phyloP scores from a whole-genome alignment of 1,139 yeast species.

The Scheffersomyces titani region DNA sequence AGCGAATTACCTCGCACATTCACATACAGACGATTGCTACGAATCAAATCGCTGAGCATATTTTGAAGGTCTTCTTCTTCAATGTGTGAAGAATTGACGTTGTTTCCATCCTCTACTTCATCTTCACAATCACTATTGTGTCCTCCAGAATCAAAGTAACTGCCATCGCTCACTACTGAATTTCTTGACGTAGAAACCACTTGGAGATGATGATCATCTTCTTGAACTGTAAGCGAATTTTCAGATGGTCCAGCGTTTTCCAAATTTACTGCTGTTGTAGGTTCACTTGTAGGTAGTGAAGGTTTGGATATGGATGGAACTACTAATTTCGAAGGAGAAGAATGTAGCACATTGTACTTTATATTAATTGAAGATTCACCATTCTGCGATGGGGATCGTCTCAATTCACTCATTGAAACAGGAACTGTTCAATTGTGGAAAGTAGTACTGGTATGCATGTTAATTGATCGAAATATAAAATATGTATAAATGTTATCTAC shows the following conservation, averaged over 20 bases:
- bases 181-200: not conserved
- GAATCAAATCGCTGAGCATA: constrained; percentile 26
- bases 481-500: not conserved
- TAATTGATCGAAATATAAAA: too few species aligned
- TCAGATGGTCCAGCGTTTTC: constrained; percentile 12
- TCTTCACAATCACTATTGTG: constrained; percentile 9
- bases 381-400: not conserved
- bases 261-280: constrained; percentile 22
- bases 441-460: not conserved
- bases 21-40: constrained; percentile 11
- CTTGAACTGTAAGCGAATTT: not conserved
- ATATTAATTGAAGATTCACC: not conserved
- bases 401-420: not conserved
- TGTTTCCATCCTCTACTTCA: constrained; percentile 8
- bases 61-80: constrained; percentile 29
- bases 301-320: not conserved
- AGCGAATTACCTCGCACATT: constrained; percentile 4
- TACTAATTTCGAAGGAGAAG: not conserved
- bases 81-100: constrained; percentile 1
- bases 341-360: not conserved
- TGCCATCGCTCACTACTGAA: constrained; percentile 2
- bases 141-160: constrained; percentile 4
- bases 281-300: constrained; percentile 9
- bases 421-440: not conserved
- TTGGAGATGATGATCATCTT: not conserved